phyloP scores from a whole-genome alignment of 192 early-diverging fungal genomes.

The Podila epigama region DNA sequence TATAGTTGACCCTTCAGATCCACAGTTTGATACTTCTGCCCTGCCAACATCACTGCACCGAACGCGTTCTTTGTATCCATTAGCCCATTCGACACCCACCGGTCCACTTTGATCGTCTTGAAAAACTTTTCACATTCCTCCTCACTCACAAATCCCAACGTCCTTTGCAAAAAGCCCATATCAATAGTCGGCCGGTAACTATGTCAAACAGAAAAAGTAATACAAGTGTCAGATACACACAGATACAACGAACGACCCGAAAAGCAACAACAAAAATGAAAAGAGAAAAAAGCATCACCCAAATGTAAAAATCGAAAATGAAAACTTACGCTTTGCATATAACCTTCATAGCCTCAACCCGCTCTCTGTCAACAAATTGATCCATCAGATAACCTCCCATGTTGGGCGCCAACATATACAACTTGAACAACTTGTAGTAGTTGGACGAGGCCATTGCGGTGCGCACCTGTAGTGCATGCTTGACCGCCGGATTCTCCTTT shows the following conservation, averaged over 20 bases:
- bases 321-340: conserved; percentile 79
- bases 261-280: background rate
- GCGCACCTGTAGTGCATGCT: conserved; percentile 88
- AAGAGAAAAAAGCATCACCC: background rate
- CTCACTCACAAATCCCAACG: conserved; percentile 70
- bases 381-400: conserved; percentile 93
- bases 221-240: background rate
- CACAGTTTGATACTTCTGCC: conserved; percentile 70
- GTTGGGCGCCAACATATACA: conserved; percentile 82
- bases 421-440: conserved; percentile 84
- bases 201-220: conserved; percentile 9
- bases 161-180: conserved; percentile 63
- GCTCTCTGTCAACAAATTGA: conserved; percentile 88
- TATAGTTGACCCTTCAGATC: conserved; percentile 85
- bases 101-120: conserved; percentile 34
- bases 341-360: conserved; percentile 75
- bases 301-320: background rate
- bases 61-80: conserved; percentile 69
- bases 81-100: conserved; percentile 34
- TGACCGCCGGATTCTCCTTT: conserved; percentile 68
- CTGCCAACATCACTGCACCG: conserved; percentile 54
- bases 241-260: background rate
- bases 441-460: conserved; percentile 81
- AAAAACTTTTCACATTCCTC: conserved; percentile 63
- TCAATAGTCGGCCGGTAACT: conserved; percentile 68